Evolutionary conservation across 108 stramenopile genomes (phyloP).

Genomic region (Cyclotella baltica): DNA sequence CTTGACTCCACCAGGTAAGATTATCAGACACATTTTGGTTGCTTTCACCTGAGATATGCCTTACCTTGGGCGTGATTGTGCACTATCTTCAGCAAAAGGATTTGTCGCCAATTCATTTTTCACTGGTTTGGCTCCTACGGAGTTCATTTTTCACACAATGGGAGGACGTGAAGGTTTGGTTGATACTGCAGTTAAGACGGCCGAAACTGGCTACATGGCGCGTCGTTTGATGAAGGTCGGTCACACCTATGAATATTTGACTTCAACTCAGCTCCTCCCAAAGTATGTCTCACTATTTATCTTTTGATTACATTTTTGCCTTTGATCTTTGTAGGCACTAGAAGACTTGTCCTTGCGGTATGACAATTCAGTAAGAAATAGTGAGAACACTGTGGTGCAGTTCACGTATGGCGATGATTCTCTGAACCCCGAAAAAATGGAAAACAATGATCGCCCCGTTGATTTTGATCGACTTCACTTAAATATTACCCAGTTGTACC

Average conservation of each 20-base stretch:
- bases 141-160: slow-evolving; percentile 99
- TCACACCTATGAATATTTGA: not conserved
- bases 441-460: slow-evolving; percentile 90
- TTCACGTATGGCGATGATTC: slow-evolving; percentile 98
- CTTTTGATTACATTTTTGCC: not conserved
- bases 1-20: slow-evolving; percentile 77
- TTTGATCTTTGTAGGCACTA: slow-evolving; percentile 58
- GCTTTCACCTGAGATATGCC: not conserved
- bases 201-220: slow-evolving; percentile 99
- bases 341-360: slow-evolving; percentile 97
- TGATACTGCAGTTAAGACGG: slow-evolving; percentile 99
- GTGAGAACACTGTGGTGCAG: slow-evolving; percentile 96
- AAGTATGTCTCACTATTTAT: slow-evolving; percentile 3
- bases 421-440: slow-evolving; percentile 95
- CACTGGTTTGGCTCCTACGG: slow-evolving; percentile 97
- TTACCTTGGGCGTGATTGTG: not conserved
- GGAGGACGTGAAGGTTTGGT: slow-evolving; percentile 98
- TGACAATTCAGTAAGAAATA: slow-evolving; percentile 96
- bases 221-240: slow-evolving; percentile 96
- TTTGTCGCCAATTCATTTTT: slow-evolving; percentile 98
- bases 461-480: slow-evolving; percentile 81
- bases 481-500: slow-evolving; percentile 62
- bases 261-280: too few species aligned
- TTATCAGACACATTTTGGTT: not conserved
- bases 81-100: slow-evolving; percentile 77